These are phyloP conservation scores for Stipa capillata DNA, from an alignment of 176 grass and related monocot species.

Conservation along the genomic window DNA sequence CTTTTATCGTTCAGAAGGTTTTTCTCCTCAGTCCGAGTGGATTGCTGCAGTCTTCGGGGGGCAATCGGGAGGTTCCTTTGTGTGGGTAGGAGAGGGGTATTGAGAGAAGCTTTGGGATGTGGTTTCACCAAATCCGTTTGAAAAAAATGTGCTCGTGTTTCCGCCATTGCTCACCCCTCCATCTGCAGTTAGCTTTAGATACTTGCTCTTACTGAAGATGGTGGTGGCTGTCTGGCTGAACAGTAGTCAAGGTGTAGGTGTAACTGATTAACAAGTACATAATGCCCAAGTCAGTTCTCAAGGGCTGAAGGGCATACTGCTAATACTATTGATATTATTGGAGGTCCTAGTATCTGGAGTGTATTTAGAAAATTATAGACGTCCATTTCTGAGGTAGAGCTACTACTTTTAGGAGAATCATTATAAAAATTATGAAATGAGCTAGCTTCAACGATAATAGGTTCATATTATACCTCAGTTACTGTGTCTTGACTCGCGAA, in stretches of 20 bases:
- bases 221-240: too few species aligned
- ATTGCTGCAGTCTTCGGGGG: neutral
- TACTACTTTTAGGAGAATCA: too few species aligned
- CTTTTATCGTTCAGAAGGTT: neutral
- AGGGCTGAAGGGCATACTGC: neutral
- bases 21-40: neutral
- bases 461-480: neutral
- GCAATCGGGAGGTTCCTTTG: too few species aligned
- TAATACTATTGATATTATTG: neutral
- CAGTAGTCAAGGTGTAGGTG: neutral
- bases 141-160: neutral
- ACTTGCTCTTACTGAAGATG: neutral
- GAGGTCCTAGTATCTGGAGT: neutral
- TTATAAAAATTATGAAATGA: neutral
- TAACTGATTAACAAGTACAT: neutral
- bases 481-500: neutral
- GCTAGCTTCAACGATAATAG: neutral
- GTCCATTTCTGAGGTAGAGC: neutral
- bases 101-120: neutral
- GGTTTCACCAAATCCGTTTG: neutral
- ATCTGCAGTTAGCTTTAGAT: neutral
- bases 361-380: neutral
- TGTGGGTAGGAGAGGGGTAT: neutral
- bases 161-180: neutral
- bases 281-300: neutral